Conservation (phyloP, 192 early-diverging fungal species). For the Podila verticillata region DNA sequence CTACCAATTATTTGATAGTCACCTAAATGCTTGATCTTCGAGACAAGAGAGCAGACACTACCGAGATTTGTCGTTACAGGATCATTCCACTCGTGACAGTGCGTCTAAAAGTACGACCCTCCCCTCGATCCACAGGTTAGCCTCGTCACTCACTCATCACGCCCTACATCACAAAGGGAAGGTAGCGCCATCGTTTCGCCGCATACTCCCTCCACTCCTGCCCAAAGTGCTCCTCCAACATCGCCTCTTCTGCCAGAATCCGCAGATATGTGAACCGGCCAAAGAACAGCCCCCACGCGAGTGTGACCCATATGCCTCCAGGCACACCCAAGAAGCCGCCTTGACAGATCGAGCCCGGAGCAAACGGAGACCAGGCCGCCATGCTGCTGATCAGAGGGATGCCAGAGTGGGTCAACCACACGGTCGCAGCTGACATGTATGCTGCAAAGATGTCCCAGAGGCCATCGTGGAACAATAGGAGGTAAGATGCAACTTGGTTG, state of each 20-base stretch:
- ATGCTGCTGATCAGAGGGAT: not conserved
- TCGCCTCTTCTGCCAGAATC: not conserved
- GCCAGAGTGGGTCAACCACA: not conserved
- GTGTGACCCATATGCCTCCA: not conserved
- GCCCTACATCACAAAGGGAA: constrained; percentile 4
- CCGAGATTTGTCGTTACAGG: too few species aligned
- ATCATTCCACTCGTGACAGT: too few species aligned
- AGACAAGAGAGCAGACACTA: too few species aligned
- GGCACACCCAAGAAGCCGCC: too few species aligned
- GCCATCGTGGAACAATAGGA: constrained; percentile 8
- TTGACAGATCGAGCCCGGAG: too few species aligned
- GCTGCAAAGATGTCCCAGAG: not conserved
- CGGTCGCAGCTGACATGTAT: not conserved
- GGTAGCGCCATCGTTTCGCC: not conserved
- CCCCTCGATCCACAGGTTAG: too few species aligned
- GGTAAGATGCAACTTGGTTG: not conserved
- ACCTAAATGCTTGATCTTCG: too few species aligned
- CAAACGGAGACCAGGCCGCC: not conserved
- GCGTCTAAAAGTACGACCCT: too few species aligned
- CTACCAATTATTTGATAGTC: too few species aligned
- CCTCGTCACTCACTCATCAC: too few species aligned
- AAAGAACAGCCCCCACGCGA: not conserved
- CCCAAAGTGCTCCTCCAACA: constrained; percentile 8
- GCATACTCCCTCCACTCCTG: constrained; percentile 11
- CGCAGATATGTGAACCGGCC: not conserved